phyloP scores from a whole-genome alignment of 169 alveolate species.

The Eimeria acervulina region DNA sequence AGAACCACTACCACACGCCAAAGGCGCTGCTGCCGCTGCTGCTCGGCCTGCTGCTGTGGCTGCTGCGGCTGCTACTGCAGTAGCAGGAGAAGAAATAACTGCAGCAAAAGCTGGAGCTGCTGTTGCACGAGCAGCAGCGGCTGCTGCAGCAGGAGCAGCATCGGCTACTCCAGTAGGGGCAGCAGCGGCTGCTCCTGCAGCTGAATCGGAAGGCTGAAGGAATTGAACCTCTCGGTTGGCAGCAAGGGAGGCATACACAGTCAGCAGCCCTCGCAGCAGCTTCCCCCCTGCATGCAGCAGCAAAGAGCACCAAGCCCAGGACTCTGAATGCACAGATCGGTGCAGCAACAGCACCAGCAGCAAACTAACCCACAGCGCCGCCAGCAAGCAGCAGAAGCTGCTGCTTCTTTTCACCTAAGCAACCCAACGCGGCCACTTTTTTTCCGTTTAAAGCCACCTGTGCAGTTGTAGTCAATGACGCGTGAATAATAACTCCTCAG shows the following conservation, averaged over 20 bases:
- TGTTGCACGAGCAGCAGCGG: slow-evolving; percentile 17
- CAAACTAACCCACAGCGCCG: not conserved
- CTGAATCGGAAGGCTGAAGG: not conserved
- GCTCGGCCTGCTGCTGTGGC: slow-evolving; percentile 19
- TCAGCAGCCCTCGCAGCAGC: slow-evolving; percentile 83
- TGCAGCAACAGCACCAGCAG: not conserved
- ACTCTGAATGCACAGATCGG: not conserved
- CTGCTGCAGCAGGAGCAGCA: slow-evolving; percentile 26
- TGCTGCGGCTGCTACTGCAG: slow-evolving; percentile 4
- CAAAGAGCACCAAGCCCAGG: not conserved
- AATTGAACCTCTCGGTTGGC: slow-evolving; percentile 3
- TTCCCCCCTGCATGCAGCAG: slow-evolving; percentile 84
- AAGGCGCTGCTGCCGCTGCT: not conserved
- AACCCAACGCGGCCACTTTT: not conserved
- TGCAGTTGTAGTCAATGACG: slow-evolving; percentile 82
- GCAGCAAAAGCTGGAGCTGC: slow-evolving; percentile 8
- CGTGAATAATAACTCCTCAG: slow-evolving; percentile 50
- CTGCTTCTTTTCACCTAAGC: not conserved
- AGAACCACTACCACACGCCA: not conserved
- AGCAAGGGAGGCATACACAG: slow-evolving; percentile 78
- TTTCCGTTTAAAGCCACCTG: not conserved
- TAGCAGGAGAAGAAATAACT: not conserved
- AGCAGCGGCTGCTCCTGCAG: not conserved
- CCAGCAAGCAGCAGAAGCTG: not conserved
- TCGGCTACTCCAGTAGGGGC: slow-evolving; percentile 17